Base-by-base conservation (phyloP, 106 monocot genomes). In the Ottelia alismoides region DNA sequence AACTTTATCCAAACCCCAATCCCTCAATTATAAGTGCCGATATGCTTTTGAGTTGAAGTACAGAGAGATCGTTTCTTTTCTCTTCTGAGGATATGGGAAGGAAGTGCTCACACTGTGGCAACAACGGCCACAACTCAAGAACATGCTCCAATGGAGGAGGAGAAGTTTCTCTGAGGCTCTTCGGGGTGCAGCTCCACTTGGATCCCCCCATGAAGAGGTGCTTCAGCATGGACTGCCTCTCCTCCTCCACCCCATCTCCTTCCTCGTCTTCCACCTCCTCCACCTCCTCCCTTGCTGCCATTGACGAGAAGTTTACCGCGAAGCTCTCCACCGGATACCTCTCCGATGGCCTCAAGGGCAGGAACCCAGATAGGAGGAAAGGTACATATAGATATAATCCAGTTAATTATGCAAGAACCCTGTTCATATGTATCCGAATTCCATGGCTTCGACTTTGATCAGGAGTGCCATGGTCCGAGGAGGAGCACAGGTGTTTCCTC, bases 381-480 rank as follows among this genome's bases (percentile, higher is more conserved):
- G 69, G 69, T 69, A n/a, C 0, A 28, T 23, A 11, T 22, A 51
- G 10, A 29, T 14, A 27, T 48, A 45, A n/a, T n/a, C n/a, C n/a
- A n/a, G n/a, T n/a, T n/a, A n/a, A n/a, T n/a, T n/a, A n/a, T n/a
- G n/a, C n/a, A n/a, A n/a, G n/a, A n/a, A n/a, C n/a, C n/a, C n/a
- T n/a, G n/a, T n/a, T n/a, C n/a, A n/a, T n/a, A n/a, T n/a, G n/a
- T n/a, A n/a, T n/a, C n/a, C n/a, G n/a, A n/a, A n/a, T n/a, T n/a
- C n/a, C n/a, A n/a, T n/a, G n/a, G n/a, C n/a, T 56, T 56, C 30
- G 21, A 29, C n/a, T 7, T 24, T 62, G 6, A 17, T 23, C 60
- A 69, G 69, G 69, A 60, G 43, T 60, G 5, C 60, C 69, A 17
- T 69, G 69, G 69, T 51, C 69, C 17, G 69, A 69, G 69, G 69